Base-by-base conservation (phyloP, 1,284 basidiomycete genomes). In the Puccinia hordei region DNA sequence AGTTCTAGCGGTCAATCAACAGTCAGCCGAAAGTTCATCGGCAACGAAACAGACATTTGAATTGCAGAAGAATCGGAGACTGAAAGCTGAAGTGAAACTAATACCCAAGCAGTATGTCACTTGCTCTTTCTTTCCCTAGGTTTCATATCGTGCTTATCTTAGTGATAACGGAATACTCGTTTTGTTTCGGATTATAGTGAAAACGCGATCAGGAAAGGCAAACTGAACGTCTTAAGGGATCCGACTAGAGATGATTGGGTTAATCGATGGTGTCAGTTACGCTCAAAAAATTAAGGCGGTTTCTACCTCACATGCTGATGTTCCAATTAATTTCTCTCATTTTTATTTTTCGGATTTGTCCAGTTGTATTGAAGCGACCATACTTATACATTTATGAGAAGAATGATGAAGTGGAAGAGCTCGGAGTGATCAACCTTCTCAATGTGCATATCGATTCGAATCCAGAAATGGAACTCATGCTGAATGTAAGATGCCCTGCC, bases 351-450 rank as follows among this genome's bases (percentile, higher is more conserved):
- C 85, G 92, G 94, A 17, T 88, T 98, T 22, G 44, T 53, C 35
- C n/a, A 75, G 66, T 77, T 79, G 74, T 41, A 78, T 44, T 57
- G 27, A 81, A 81, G 0, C 83, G 94, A 84, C 96, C 96, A 0
- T 95, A 96, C 86, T 88, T 98, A 5, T 91, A 94, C 84, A 88
- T 98, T 80, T 97, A 95, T 87, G 88, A 89, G 41, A 90, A 90
- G 82, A 91, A 90, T 10, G 90, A 90, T 82, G 93, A 97, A 86
- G 85, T 92, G 22, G 92, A 94, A 83, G 94, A 97, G 86, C 87
- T 91, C 9, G 91, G 91, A 51, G 88, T 97, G 75, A 91, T 98
- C 85, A 93, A 93, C 85, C 89, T 98, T 68, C 89, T 88, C 33
- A 91, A 91, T 46, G 92, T 95, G 63, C 92, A 93, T 82, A 91